A percentile compares a stretch with the other conserved stretches of the same genome.
phyloP scores from a whole-genome alignment of 176 grass and related monocot genomes.

The Elymus sibiricus region DNA sequence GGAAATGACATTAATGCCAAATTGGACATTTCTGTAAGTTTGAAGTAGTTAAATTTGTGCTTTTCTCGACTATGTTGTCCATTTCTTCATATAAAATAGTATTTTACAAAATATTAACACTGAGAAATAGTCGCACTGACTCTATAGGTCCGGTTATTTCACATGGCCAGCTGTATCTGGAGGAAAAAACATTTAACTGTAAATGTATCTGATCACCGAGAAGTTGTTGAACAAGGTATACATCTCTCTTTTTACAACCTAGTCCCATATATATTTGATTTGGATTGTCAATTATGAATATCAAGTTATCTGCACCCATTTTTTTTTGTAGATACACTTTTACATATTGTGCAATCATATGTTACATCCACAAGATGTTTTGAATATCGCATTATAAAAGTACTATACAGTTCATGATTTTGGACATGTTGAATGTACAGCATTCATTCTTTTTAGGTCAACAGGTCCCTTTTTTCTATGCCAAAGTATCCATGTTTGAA shows the following conservation, averaged over 20 bases:
- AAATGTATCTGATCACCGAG: neutral
- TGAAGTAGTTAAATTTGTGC: neutral
- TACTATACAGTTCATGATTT: too few species aligned
- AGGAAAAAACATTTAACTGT: neutral
- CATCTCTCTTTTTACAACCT: neutral
- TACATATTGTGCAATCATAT: too few species aligned
- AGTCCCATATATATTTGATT: neutral
- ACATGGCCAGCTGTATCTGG: neutral
- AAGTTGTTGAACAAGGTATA: neutral
- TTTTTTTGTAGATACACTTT: too few species aligned
- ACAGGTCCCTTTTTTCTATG: too few species aligned
- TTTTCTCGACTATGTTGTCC: too few species aligned
- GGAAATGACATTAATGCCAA: neutral
- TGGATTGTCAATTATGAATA: too few species aligned
- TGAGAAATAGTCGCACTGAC: neutral
- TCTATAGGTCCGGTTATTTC: neutral
- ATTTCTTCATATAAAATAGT: neutral
- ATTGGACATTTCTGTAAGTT: neutral
- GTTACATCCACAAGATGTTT: too few species aligned
- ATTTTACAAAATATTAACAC: neutral
- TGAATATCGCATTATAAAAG: too few species aligned
- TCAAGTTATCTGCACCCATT: too few species aligned
- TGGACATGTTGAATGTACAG: too few species aligned
- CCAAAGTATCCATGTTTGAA: too few species aligned
- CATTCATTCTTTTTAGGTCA: too few species aligned